Evolutionary conservation across 139 green algal species (phyloP).

Genomic region (Chlorella sp.): DNA sequence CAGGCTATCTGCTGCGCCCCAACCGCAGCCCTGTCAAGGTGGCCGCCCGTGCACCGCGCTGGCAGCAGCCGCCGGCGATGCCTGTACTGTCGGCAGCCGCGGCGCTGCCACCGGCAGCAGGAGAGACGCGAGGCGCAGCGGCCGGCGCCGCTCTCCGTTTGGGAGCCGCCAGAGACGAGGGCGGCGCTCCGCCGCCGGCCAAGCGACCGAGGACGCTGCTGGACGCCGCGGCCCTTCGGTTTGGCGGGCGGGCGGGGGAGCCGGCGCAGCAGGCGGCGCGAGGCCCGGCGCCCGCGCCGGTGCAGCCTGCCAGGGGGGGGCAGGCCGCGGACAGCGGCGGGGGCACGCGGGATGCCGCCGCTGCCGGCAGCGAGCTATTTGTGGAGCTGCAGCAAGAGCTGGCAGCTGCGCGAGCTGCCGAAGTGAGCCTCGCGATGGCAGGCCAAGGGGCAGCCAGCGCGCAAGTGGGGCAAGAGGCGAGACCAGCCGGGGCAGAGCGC

Average conservation of each 20-base stretch:
- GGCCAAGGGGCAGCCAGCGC: no score
- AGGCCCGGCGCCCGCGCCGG: not conserved
- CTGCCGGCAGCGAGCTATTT: no score
- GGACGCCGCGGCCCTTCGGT: not conserved
- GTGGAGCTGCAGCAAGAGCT: no score
- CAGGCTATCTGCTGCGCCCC: slow-evolving; percentile 64
- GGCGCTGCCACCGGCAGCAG: not conserved
- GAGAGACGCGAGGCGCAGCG: not conserved
- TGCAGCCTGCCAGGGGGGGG: slow-evolving; percentile 6
- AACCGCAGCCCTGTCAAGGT: slow-evolving; percentile 53
- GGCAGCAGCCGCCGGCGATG: not conserved
- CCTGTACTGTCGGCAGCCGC: not conserved
- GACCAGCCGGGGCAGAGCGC: no score
- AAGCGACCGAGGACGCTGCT: not conserved
- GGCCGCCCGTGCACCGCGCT: not conserved
- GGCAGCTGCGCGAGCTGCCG: no score
- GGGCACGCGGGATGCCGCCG: no score
- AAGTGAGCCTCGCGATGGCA: no score
- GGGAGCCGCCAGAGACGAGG: not conserved
- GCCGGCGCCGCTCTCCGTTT: not conserved
- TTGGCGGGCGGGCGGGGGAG: not conserved
- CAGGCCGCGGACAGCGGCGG: no score
- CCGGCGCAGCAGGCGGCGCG: not conserved
- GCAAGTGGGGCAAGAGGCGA: no score
- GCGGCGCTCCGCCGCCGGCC: no score